Percentiles rank a stretch among this genome's conserved stretches.
Conservation (phyloP, 768 basidiomycete species). For the Mycena metata region DNA sequence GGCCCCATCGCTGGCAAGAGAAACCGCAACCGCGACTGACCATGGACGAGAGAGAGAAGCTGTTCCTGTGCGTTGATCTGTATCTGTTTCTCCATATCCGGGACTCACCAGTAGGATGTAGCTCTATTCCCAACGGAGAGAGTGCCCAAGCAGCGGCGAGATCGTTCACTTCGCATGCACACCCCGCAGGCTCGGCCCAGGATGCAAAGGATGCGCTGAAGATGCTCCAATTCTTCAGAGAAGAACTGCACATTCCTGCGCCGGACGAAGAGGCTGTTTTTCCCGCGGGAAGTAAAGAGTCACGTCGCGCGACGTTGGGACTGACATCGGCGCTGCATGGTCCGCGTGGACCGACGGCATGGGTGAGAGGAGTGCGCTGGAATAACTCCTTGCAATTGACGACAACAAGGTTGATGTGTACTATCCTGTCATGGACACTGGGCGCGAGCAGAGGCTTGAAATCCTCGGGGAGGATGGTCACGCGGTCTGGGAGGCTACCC, state of each 20-base stretch:
- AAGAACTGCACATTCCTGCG: constrained; percentile 68
- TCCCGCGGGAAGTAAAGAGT: constrained; percentile 75
- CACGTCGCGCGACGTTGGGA: constrained; percentile 75
- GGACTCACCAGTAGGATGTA: constrained; percentile 38
- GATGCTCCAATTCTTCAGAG: constrained; percentile 77
- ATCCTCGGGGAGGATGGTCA: constrained; percentile 71
- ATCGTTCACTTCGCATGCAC: constrained; percentile 75
- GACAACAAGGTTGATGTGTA: constrained; percentile 69
- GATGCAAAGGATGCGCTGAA: constrained; percentile 75
- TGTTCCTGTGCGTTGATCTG: constrained; percentile 43
- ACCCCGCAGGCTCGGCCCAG: constrained; percentile 75
- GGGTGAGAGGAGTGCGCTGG: constrained; percentile 59
- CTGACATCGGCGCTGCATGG: constrained; percentile 57
- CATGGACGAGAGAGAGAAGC: constrained; percentile 41
- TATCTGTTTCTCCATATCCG: not conserved
- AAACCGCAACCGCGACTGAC: constrained; percentile 29
- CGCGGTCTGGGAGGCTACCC: constrained; percentile 75
- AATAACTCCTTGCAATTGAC: not conserved
- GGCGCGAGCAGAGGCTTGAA: constrained; percentile 75
- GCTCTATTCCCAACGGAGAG: constrained; percentile 67
- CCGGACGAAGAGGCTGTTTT: constrained; percentile 66
- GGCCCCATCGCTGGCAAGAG: not conserved
- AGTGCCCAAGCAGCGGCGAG: constrained; percentile 72
- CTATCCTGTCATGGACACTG: constrained; percentile 89
- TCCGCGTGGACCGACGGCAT: constrained; percentile 69